A percentile compares a stretch with the other conserved stretches of the same genome.
Evolutionary conservation across 1,139 yeast genomes (phyloP).

Genomic region (Arxiozyma slooffiae): DNA sequence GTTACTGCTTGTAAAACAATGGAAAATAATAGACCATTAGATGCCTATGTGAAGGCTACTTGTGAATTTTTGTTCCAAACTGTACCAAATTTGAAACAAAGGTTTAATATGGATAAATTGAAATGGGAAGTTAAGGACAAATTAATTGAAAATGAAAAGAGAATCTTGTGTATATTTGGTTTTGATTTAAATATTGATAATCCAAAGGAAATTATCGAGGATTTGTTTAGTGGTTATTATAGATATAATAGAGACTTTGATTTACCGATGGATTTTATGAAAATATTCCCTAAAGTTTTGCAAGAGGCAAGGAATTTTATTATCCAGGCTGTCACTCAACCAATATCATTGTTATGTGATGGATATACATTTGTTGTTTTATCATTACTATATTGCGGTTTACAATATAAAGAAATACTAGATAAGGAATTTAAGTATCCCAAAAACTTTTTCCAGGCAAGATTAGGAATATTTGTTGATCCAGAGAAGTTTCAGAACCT

Average conservation of each 20-base stretch:
- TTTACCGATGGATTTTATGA: conserved; percentile 23
- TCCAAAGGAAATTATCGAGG: conserved; percentile 30
- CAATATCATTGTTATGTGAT: conserved; percentile 29
- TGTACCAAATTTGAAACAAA: conserved; percentile 18
- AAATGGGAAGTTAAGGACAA: conserved; percentile 32
- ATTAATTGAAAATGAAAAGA: conserved; percentile 27
- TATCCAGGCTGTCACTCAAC: conserved; percentile 31
- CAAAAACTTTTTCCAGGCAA: conserved; percentile 23
- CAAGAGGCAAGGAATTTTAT: conserved; percentile 29
- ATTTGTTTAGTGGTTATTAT: conserved; percentile 28
- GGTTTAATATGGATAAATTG: conserved; percentile 28
- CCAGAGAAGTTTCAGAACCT: conserved; percentile 21
- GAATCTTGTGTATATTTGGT: conserved; percentile 26
- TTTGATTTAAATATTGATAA: conserved; percentile 29
- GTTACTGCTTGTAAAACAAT: conserved; percentile 31
- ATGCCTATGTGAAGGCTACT: conserved; percentile 29
- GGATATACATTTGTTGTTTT: conserved; percentile 27
- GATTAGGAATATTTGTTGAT: conserved; percentile 12
- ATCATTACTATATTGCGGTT: conserved; percentile 26
- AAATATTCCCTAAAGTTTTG: conserved; percentile 24
- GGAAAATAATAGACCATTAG: conserved; percentile 31
- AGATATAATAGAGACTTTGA: conserved; percentile 26
- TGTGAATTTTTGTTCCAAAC: conserved; percentile 26
- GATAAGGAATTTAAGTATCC: conserved; percentile 26
- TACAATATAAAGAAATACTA: conserved; percentile 22